phyloP scores from a whole-genome alignment of 495 filamentous ascomycete genomes.

The Daldinia childiae region DNA sequence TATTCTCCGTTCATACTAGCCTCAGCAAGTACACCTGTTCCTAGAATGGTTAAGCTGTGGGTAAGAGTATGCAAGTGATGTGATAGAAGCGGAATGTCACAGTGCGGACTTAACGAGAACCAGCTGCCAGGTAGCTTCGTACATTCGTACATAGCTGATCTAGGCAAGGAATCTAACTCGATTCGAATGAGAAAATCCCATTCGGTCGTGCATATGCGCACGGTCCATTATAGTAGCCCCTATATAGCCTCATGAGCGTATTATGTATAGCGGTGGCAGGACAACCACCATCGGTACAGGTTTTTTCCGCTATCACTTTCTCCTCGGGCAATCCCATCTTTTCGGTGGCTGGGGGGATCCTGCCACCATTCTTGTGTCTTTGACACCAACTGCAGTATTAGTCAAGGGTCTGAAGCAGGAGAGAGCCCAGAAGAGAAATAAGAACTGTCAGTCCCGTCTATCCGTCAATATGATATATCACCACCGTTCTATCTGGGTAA shows the following conservation, averaged over 20 bases:
- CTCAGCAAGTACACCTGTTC: slow-evolving; percentile 9
- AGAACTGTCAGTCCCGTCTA: slow-evolving; percentile 15
- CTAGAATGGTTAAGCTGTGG: slow-evolving; percentile 16
- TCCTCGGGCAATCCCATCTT: neutral
- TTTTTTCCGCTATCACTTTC: slow-evolving; percentile 27
- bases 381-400: slow-evolving; percentile 8
- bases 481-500: neutral
- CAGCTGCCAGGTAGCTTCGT: neutral
- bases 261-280: slow-evolving; percentile 5
- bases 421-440: slow-evolving; percentile 2
- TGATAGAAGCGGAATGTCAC: slow-evolving; percentile 33
- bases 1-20: slow-evolving; percentile 9
- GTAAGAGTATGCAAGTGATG: slow-evolving; percentile 33
- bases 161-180: slow-evolving; percentile 10
- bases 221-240: slow-evolving; percentile 29
- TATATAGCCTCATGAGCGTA: slow-evolving; percentile 10
- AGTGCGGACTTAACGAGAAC: slow-evolving; percentile 16
- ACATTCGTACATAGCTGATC: neutral
- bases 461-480: slow-evolving; percentile 23
- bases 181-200: slow-evolving; percentile 17
- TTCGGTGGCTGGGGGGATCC: slow-evolving; percentile 22
- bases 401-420: slow-evolving; percentile 35
- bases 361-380: neutral
- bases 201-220: slow-evolving; percentile 26
- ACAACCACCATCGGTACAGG: slow-evolving; percentile 13